phyloP scores from a whole-genome alignment of 805 yeast species.

The Saccharomycopsis vini region DNA sequence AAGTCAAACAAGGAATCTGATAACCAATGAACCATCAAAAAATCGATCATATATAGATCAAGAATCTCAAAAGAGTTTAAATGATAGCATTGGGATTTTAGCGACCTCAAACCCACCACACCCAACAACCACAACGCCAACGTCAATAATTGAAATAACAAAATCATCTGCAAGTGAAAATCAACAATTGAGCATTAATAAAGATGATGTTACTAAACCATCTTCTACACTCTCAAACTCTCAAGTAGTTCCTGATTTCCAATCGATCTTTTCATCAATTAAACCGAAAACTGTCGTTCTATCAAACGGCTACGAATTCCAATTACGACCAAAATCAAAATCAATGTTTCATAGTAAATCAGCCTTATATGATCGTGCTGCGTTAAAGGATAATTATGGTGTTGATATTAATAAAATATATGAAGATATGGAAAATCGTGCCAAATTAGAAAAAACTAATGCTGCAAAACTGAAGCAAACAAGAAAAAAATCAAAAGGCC shows the following conservation, averaged over 20 bases:
- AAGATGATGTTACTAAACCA: not conserved
- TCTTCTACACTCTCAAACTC: too few species aligned
- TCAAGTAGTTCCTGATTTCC: not conserved
- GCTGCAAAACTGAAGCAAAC: not conserved
- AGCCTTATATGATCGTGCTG: not conserved
- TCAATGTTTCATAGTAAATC: not conserved
- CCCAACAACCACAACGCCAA: not conserved
- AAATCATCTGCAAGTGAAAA: not conserved
- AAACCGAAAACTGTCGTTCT: conserved; percentile 8
- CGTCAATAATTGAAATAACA: not conserved
- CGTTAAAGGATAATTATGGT: conserved; percentile 26
- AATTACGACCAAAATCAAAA: conserved; percentile 10
- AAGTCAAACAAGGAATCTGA: too few species aligned
- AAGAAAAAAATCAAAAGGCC: not conserved
- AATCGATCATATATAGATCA: not conserved
- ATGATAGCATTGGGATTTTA: not conserved
- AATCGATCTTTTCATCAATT: not conserved
- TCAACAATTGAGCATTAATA: too few species aligned
- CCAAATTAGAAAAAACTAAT: conserved; percentile 17
- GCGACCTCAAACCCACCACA: not conserved
- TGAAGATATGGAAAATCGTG: conserved; percentile 25
- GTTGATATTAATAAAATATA: conserved; percentile 30
- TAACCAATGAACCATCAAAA: too few species aligned
- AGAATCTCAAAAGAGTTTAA: not conserved
- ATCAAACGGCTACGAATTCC: conserved; percentile 3